A percentile compares a stretch with the other conserved stretches of the same genome.
These are phyloP conservation scores for Pichia deserticola DNA, from an alignment of 805 yeast genomes.

Conservation along the genomic window DNA sequence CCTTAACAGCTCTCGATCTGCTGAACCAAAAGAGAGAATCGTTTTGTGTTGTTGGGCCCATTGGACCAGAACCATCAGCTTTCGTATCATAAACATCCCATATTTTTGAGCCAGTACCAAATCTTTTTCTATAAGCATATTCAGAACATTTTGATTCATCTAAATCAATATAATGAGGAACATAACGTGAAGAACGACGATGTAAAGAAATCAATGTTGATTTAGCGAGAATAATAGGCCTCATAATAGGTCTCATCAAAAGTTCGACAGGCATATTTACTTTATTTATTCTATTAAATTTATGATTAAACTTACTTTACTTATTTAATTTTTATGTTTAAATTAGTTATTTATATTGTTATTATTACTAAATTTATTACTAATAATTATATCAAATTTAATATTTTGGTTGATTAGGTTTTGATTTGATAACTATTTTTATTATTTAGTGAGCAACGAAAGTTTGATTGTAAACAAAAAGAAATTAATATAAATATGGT, in stretches of 20 bases:
- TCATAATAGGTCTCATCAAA: slow-evolving; percentile 49
- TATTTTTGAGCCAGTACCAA: slow-evolving; percentile 54
- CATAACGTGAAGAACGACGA: slow-evolving; percentile 47
- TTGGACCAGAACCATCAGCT: slow-evolving; percentile 29
- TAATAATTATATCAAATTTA: too few relatives aligned
- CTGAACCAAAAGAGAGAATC: slow-evolving; percentile 45
- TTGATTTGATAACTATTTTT: too few relatives aligned
- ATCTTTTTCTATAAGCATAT: slow-evolving; percentile 45
- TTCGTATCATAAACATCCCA: slow-evolving; percentile 47
- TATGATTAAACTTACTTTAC: background rate
- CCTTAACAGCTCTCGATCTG: slow-evolving; percentile 60
- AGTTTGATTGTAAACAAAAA: background rate
- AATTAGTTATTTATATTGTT: background rate
- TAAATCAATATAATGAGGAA: slow-evolving; percentile 45
- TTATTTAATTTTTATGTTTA: background rate
- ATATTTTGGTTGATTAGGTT: too few relatives aligned
- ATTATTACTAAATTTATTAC: too few relatives aligned
- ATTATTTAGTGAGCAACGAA: background rate
- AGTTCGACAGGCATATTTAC: slow-evolving; percentile 51
- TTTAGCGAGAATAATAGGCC: slow-evolving; percentile 51
- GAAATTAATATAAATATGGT: background rate
- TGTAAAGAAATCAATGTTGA: slow-evolving; percentile 49
- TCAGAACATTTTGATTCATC: slow-evolving; percentile 29
- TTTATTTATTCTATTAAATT: background rate
- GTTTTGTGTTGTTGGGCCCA: slow-evolving; percentile 36